Base-by-base conservation (phyloP, 305 asterid genomes). In the Withania somnifera region DNA sequence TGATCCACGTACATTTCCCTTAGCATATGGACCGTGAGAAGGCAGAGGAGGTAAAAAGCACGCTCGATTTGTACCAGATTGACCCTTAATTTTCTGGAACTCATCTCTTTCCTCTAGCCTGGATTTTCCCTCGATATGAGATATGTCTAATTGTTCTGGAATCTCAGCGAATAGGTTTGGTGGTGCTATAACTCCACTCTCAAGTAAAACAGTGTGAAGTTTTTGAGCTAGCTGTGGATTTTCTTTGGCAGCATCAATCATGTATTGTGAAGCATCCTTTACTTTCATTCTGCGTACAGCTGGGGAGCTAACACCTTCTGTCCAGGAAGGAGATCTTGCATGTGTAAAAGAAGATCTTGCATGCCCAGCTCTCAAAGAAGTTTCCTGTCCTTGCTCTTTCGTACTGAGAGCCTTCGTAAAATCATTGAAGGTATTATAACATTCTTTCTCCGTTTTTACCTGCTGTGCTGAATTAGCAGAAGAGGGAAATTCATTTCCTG, bases 111-210 rank as follows among this genome's bases (percentile, higher is more conserved):
- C 93, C 68, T 78, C 90, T 19, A 76, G 30, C 28, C 77, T 77
- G 67, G 90, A 82, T 87, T 88, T 90, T 83, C 79, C 83, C 63
- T 88, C 91, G 66, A 83, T 81, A 45, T 80, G 81, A 20, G 84
- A 80, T 64, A 73, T 82, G 76, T 86, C 88, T 78, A 91, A 60
- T 84, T 87, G 89, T 54, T 93, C 92, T 1, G 91, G 79, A 83
- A 90, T 87, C 88, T 94, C 98, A 47, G 93, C 83, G 88, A 95
- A 95, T 89, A 95, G 84, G 89, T 92, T 83, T 20, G 98, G 97
- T 71, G 99, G 99, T 60, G 99, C 98, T 66, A 94, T 95, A 30
- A 95, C 98, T 22, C 99, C 99, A 84, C 99, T 95, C 89, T 95
- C 99, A 26, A 91, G 91, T 24, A 95, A 91, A 81, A 92, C 99